Evolutionary conservation across 2,329 filamentous ascomycete species (phyloP), one percentile per base, ranked within the genome.

Genomic region (Exophiala oligosperma): DNA sequence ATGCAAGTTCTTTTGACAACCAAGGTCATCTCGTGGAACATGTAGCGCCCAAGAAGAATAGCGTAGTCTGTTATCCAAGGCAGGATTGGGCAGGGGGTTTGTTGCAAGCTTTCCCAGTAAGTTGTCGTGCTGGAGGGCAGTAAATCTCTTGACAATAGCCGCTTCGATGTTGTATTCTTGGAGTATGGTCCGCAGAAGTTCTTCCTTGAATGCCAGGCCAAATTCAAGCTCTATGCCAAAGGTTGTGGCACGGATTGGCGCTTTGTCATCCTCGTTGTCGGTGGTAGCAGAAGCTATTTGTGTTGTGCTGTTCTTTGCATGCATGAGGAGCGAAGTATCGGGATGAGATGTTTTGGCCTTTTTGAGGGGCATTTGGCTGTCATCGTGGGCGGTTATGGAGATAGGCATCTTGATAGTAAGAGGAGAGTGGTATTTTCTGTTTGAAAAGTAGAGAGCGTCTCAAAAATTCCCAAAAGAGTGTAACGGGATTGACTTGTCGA

Each of bases 221-320:
- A 59, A 54, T 56, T 65, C 61, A 11, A 65, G 49, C 56, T 65
- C 63, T 8, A 65, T 48, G 7, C 61, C 63, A 52, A 63, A 63
- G 11, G 32, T 37, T 35, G 54, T 63, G 12, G 58, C 58, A 28
- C 21, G 21, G 11, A 49, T 35, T 43, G 35, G 23, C 21, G 6
- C 8, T 35, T 44, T 29, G 32, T 17, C 12, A 12, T 23, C 23
- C 29, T 7, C 23, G 11, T 11, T 26, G 4, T 4, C 7, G 32
- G 32, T 9, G 32, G 9, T 2, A 6, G 2, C 7, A 35, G 32
- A 35, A 35, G 32, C 11, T 35, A 9, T 8, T 11, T 9, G 32
- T 6, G 32, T 9, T 35, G 32, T 35, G 11, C 9, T 9, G 7
- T 35, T 35, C 6, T 35, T 35, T 35, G 32, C 6, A 6, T 11